Percentiles rank a stretch among this genome's conserved stretches.
phyloP scores from a whole-genome alignment of 768 basidiomycete species.

The Termitomyces bulborhizus region DNA sequence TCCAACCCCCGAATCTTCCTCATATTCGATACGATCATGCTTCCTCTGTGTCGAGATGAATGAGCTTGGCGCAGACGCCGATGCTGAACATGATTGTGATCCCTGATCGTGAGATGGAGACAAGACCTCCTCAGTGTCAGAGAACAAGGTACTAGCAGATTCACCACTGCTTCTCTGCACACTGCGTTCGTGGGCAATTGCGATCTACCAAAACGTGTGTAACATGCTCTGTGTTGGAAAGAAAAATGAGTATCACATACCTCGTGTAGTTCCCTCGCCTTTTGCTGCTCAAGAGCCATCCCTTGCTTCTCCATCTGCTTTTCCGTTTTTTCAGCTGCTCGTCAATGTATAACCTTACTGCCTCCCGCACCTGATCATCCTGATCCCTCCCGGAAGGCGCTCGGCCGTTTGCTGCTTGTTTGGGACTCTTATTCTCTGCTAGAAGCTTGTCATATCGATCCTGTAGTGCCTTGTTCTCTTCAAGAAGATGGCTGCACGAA shows the following conservation, averaged over 20 bases:
- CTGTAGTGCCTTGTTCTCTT: constrained; percentile 5
- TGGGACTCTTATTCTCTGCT: constrained; percentile 4
- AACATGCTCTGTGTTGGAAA: neutral
- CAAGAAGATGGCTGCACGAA: neutral
- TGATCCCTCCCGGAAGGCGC: neutral
- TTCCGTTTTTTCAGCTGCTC: constrained; percentile 3
- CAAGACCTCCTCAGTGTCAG: constrained; percentile 1
- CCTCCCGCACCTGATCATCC: neutral
- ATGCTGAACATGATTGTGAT: neutral
- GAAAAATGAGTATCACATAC: neutral
- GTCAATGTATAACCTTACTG: constrained; percentile 11
- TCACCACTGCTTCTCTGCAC: neutral
- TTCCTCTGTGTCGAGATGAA: neutral
- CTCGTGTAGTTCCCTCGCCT: constrained; percentile 8
- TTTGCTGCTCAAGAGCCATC: constrained; percentile 13
- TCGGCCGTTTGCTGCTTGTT: neutral
- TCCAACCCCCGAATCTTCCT: neutral
- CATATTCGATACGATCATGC: constrained; percentile 1
- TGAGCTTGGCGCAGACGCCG: neutral
- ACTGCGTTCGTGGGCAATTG: neutral
- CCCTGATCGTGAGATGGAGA: neutral
- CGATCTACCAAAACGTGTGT: neutral
- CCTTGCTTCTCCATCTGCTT: constrained; percentile 14
- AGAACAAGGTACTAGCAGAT: constrained; percentile 2
- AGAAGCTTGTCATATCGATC: neutral